A percentile compares a stretch with the other conserved stretches of the same genome.
Conservation (phyloP, 2,329 filamentous ascomycete species). For the Nigrospora sphaerica region DNA sequence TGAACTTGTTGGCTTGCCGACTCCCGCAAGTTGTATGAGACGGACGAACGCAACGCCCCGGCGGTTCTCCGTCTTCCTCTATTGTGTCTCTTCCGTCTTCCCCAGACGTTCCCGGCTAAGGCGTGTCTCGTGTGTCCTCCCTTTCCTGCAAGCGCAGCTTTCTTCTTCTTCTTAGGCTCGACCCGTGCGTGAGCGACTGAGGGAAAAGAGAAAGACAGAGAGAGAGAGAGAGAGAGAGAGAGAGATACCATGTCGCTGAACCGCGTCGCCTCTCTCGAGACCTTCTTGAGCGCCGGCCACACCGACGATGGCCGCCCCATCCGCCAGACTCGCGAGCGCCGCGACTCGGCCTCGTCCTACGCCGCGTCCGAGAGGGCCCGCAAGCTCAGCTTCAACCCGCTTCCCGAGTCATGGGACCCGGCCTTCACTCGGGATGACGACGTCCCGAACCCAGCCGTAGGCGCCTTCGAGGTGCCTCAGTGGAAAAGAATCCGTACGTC, state of each 20-base stretch:
- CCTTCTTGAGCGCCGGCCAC: constrained; percentile 35
- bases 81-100: too few relatives aligned
- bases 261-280: constrained; percentile 46
- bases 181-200: neutral
- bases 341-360: constrained; percentile 27
- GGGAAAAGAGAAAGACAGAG: neutral
- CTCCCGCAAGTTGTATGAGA: too few relatives aligned
- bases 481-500: constrained; percentile 47
- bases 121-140: neutral
- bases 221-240: neutral
- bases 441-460: constrained; percentile 33
- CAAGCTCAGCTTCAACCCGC: constrained; percentile 46
- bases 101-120: neutral
- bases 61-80: too few relatives aligned
- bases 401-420: constrained; percentile 45
- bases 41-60: too few relatives aligned
- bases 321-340: constrained; percentile 24
- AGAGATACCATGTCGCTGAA: constrained; percentile 39
- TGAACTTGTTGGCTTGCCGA: too few relatives aligned
- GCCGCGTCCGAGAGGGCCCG: constrained; percentile 41
- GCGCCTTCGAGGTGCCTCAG: constrained; percentile 45
- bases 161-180: neutral
- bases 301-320: constrained; percentile 19
- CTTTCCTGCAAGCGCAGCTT: neutral
- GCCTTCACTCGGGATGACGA: constrained; percentile 29